Evolutionary conservation across 148 eudicot genomes (phyloP).

Genomic region (Diospyros lotus): DNA sequence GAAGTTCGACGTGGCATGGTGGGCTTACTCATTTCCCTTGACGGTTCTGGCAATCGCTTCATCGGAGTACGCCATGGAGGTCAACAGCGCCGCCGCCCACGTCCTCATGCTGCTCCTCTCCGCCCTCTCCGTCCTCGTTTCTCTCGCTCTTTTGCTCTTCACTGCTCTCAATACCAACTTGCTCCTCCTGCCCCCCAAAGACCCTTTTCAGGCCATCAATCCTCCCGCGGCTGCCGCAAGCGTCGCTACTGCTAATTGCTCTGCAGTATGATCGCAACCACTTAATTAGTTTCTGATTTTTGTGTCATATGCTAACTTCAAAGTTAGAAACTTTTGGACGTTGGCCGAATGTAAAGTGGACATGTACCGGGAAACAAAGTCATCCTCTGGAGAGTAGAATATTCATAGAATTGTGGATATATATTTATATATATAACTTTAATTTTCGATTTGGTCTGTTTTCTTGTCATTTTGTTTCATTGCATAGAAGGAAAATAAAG

Average conservation of each 20-base stretch:
- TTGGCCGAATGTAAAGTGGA: too few relatives aligned
- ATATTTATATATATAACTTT: too few relatives aligned
- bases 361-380: too few relatives aligned
- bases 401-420: too few relatives aligned
- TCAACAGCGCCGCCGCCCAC: conserved; percentile 23
- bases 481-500: too few relatives aligned
- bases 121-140: conserved; percentile 45
- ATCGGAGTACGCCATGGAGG: conserved; percentile 39
- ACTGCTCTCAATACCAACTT: conserved; percentile 45
- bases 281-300: too few relatives aligned
- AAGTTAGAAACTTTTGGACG: too few relatives aligned
- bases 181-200: conserved; percentile 3
- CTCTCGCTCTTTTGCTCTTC: conserved; percentile 44
- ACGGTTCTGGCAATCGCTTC: conserved; percentile 35
- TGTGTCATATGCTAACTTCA: too few relatives aligned
- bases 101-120: conserved; percentile 44
- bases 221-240: background rate
- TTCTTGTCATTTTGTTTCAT: too few relatives aligned
- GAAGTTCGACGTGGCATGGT: conserved; percentile 59
- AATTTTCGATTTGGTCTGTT: too few relatives aligned
- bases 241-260: background rate
- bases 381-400: too few relatives aligned
- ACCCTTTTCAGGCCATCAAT: background rate
- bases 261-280: conserved; percentile 1
- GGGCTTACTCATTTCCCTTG: conserved; percentile 68